phyloP scores from a whole-genome alignment of 345 rosid genomes.

The Melaleuca alternifolia region DNA sequence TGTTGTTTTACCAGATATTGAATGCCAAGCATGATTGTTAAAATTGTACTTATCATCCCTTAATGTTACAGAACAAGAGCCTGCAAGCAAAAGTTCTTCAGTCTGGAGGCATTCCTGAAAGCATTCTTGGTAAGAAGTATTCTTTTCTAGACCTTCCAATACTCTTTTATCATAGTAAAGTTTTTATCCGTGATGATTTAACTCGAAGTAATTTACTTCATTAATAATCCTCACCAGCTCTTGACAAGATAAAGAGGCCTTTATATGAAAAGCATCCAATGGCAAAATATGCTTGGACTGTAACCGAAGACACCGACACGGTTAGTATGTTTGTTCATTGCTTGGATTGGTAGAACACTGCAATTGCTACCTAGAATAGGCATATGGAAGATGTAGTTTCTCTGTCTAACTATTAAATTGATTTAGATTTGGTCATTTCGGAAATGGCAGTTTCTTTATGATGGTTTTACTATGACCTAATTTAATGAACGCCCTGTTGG shows the following conservation, averaged over 20 bases:
- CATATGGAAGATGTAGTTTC: neutral
- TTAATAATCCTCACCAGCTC: constrained; percentile 36
- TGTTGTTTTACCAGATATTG: neutral
- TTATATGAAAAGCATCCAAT: constrained; percentile 92
- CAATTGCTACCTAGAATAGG: neutral
- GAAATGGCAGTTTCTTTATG: neutral
- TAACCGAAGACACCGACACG: constrained; percentile 77
- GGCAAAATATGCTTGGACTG: constrained; percentile 85
- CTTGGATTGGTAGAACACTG: neutral
- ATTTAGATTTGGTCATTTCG: neutral
- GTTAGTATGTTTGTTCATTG: constrained; percentile 27
- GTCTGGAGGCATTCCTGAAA: constrained; percentile 50
- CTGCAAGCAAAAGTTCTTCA: constrained; percentile 54
- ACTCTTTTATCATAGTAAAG: constrained; percentile 1
- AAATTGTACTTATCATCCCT: neutral
- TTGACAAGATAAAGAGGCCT: constrained; percentile 82
- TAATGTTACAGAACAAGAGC: constrained; percentile 46
- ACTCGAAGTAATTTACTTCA: neutral
- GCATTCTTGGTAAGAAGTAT: constrained; percentile 49
- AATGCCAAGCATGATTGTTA: neutral
- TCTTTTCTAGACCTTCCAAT: neutral
- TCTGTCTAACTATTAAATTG: neutral
- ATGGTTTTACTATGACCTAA: neutral
- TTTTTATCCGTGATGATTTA: neutral
- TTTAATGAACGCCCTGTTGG: neutral